Conservation (phyloP, 352 stramenopile species). For the Elongisporangium senticosum region DNA sequence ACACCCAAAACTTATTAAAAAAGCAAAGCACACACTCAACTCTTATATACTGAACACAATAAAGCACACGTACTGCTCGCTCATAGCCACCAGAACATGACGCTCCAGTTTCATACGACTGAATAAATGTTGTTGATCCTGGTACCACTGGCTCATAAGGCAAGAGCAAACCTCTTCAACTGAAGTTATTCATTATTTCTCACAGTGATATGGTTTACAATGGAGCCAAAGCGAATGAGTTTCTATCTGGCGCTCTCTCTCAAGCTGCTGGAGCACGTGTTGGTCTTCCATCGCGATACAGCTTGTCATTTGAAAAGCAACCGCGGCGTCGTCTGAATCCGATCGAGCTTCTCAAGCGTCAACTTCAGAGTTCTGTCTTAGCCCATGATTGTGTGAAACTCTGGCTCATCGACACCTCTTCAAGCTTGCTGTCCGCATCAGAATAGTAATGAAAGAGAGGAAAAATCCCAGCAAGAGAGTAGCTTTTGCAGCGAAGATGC, state of each 20-base stretch:
- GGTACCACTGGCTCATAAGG: conserved; percentile 53
- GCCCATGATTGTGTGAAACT: conserved; percentile 44
- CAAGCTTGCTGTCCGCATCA: neutral
- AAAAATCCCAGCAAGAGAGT: neutral
- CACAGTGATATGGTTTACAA: neutral
- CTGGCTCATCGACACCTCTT: neutral
- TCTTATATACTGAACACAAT: neutral
- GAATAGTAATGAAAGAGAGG: neutral
- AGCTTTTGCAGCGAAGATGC: neutral
- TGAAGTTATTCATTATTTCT: neutral
- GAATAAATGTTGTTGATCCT: conserved; percentile 72
- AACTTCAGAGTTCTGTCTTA: conserved; percentile 48
- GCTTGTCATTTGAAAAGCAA: neutral
- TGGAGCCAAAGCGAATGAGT: conserved; percentile 46
- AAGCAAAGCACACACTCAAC: neutral
- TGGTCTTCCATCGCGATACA: neutral
- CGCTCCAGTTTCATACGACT: conserved; percentile 60
- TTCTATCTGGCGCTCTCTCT: conserved; percentile 47
- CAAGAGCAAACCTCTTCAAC: conserved; percentile 4
- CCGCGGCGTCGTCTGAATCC: conserved; percentile 17
- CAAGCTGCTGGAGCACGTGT: conserved; percentile 28
- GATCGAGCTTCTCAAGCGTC: conserved; percentile 38
- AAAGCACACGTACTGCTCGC: conserved; percentile 18
- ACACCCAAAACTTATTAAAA: neutral
- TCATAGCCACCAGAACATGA: conserved; percentile 68